Base-by-base conservation (phyloP, 768 basidiomycete genomes). In the Gyrodon lividus region DNA sequence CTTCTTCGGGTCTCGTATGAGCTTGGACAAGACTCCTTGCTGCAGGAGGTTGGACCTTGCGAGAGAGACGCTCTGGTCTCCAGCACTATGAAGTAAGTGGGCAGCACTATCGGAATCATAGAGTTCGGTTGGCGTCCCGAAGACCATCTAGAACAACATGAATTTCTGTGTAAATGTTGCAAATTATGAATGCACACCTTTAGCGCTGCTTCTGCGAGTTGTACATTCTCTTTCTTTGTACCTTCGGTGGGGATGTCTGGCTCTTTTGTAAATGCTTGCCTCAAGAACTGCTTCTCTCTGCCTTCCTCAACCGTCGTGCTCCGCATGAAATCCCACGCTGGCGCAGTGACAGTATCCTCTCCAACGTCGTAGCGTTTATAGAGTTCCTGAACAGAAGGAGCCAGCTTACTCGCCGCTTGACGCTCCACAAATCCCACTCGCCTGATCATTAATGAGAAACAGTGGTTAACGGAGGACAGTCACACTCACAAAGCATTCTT, bases 401-500 rank as follows among this genome's bases (percentile, higher is more conserved):
- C 77, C 43, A 88, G 65, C n/a, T 47, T 59, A 9, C 59, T 65
- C 56, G 51, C 67, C 52, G 51, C 62, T 59, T 67, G 75, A 59
- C 65, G 69, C 56, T 83, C 75, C 41, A 76, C 72, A 59, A 83
- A 82, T 16, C 84, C 85, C 50, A 86, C 82, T 16, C 85, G 82
- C 55, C 87, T 87, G 24, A 22, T 24, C 4, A 20, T 9, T 33
- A n/a, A 56, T 67, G 51, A 61, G 57, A 28, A 56, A 37, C 43
- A 42, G n/a, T 9, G 38, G 22, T 43, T 13, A 26, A 10, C 22
- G 31, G 50, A 12, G 26, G 46, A 23, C 33, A 39, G 28, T n/a
- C 7, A 31, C 2, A 79, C 92, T 70, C 61, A 95, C 94, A 97
- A 59, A 2, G 86, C 83, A 64, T 84, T 86, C 70, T 97, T 97